Conservation (phyloP, 2,329 filamentous ascomycete species). For the Ustilaginoidea virens region DNA sequence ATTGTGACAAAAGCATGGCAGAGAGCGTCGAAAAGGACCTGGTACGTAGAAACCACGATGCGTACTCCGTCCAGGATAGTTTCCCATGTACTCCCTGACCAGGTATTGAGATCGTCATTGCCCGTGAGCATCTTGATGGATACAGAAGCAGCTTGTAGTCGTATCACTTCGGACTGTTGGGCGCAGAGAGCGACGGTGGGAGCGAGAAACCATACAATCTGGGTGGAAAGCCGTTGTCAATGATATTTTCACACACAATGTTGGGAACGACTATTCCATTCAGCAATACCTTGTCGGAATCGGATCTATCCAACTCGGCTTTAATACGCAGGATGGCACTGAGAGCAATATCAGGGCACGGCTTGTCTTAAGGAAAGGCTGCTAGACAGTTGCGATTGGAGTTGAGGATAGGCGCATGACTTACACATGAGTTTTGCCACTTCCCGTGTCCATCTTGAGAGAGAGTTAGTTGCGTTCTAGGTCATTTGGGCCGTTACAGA, state of each 20-base stretch:
- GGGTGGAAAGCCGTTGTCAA: not conserved
- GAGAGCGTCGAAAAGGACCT: constrained; percentile 60
- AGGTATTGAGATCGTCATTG: constrained; percentile 53
- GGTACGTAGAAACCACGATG: constrained; percentile 65
- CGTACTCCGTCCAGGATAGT: constrained; percentile 45
- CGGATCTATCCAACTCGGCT: constrained; percentile 41
- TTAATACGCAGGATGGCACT: constrained; percentile 55
- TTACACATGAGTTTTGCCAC: constrained; percentile 65
- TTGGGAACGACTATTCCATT: not conserved
- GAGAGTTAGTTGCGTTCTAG: not conserved
- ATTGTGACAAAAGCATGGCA: constrained; percentile 59
- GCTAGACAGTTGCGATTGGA: no score
- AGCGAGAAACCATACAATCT: constrained; percentile 57
- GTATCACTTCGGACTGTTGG: constrained; percentile 50
- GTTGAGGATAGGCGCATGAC: constrained; percentile 9
- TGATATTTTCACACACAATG: no score
- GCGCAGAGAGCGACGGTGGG: constrained; percentile 52
- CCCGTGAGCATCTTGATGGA: constrained; percentile 51
- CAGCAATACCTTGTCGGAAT: constrained; percentile 35
- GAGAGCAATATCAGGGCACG: no score
- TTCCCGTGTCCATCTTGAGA: constrained; percentile 64
- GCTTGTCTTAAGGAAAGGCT: no score
- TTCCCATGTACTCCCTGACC: constrained; percentile 57
- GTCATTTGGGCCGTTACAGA: not conserved
- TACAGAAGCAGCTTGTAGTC: constrained; percentile 41